phyloP scores from a whole-genome alignment of 2,329 filamentous ascomycete species.

The Gliomastix tumulicola region DNA sequence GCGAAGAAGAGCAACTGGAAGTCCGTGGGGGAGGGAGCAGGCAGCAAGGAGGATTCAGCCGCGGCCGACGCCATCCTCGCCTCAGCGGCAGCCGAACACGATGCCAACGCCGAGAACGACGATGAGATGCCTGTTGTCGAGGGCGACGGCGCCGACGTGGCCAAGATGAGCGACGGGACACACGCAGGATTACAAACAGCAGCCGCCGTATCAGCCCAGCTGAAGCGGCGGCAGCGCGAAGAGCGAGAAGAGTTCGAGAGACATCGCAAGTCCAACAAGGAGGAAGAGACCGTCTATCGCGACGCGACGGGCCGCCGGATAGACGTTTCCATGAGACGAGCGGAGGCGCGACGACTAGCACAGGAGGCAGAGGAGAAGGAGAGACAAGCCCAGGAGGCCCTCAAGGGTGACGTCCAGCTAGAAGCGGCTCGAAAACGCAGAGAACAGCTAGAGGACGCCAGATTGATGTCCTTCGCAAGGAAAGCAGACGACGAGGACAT shows the following conservation, averaged over 20 bases:
- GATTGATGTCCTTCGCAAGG: slow-evolving; percentile 72
- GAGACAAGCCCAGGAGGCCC: slow-evolving; percentile 57
- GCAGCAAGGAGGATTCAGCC: slow-evolving; percentile 34
- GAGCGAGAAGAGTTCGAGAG: slow-evolving; percentile 47
- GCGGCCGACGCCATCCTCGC: slow-evolving; percentile 76
- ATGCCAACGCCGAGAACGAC: slow-evolving; percentile 37
- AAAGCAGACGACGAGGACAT: slow-evolving; percentile 78
- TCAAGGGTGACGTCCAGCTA: slow-evolving; percentile 81
- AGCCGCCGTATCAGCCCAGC: slow-evolving; percentile 64
- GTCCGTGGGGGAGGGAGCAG: slow-evolving; percentile 44
- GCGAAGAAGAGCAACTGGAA: slow-evolving; percentile 80
- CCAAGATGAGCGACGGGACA: slow-evolving; percentile 80
- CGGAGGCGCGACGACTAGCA: slow-evolving; percentile 64
- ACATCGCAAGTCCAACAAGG: slow-evolving; percentile 34
- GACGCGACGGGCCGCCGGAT: slow-evolving; percentile 93
- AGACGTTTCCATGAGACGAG: slow-evolving; percentile 84
- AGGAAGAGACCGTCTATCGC: slow-evolving; percentile 84
- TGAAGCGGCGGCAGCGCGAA: slow-evolving; percentile 58
- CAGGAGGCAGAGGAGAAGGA: slow-evolving; percentile 68
- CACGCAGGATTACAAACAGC: slow-evolving; percentile 83
- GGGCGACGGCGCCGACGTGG: slow-evolving; percentile 36
- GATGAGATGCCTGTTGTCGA: slow-evolving; percentile 43
- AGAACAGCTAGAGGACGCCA: slow-evolving; percentile 71
- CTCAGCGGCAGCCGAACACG: slow-evolving; percentile 61
- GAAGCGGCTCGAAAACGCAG: slow-evolving; percentile 57